Conservation (phyloP, 345 rosid species). For the Euphorbia pulcherrima region DNA sequence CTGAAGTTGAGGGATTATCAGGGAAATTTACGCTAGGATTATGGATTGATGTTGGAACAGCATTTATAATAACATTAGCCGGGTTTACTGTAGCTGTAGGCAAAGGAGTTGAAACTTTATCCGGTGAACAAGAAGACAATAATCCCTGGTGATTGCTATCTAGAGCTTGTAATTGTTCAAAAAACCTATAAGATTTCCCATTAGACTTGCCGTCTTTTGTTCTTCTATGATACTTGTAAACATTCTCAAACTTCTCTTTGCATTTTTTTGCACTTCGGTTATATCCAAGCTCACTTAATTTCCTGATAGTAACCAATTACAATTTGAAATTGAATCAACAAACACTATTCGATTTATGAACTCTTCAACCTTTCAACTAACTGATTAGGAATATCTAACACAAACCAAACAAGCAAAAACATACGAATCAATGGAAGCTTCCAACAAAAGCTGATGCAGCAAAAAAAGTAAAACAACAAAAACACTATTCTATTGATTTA, state of each 20-base stretch:
- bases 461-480: too few relatives aligned
- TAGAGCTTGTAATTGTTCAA: conserved; percentile 31
- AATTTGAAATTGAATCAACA: background rate
- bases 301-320: conserved; percentile 25
- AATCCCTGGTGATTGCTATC: conserved; percentile 5
- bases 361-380: conserved; percentile 1
- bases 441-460: too few relatives aligned
- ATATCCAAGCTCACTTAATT: conserved; percentile 26
- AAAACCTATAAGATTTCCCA: conserved; percentile 30
- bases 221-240: conserved; percentile 33
- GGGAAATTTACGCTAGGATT: conserved; percentile 14
- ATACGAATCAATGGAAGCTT: too few relatives aligned
- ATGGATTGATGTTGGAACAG: conserved; percentile 15
- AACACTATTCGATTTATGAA: background rate
- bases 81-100: conserved; percentile 14
- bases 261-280: conserved; percentile 34
- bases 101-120: conserved; percentile 5
- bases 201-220: conserved; percentile 29
- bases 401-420: background rate
- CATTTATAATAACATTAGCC: conserved; percentile 2
- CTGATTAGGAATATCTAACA: conserved; percentile 17
- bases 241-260: conserved; percentile 34
- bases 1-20: conserved; percentile 22
- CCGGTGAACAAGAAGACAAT: conserved; percentile 14
- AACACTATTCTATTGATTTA: too few relatives aligned